Conservation (phyloP, 495 filamentous ascomycete species). For the Hypomontagnella submonticulosa region DNA sequence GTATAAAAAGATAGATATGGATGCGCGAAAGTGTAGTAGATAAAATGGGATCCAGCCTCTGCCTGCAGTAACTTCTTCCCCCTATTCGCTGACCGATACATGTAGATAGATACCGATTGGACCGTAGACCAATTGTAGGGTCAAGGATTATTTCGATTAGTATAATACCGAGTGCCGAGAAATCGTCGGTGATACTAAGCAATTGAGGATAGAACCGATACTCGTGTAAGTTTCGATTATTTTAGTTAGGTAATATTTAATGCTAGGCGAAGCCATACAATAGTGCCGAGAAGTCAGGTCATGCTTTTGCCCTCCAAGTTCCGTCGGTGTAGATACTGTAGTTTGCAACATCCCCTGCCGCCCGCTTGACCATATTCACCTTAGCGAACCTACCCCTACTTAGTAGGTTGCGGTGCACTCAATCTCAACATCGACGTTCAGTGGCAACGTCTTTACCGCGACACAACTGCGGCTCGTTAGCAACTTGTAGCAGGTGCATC, state of each 20-base stretch:
- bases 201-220: background rate
- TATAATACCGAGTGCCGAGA: no score
- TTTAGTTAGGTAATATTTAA: background rate
- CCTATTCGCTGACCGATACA: no score
- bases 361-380: background rate
- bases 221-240: background rate
- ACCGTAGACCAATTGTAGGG: no score
- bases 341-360: background rate
- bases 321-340: background rate
- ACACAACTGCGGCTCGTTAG: constrained; percentile 71
- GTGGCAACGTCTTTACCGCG: constrained; percentile 79
- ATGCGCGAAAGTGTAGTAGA: no score
- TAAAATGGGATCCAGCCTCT: no score
- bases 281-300: background rate
- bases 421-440: constrained; percentile 81
- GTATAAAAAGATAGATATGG: background rate
- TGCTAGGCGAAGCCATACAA: background rate
- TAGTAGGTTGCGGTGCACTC: constrained; percentile 66
- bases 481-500: background rate
- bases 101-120: no score
- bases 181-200: no score
- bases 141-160: no score
- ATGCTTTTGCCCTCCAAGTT: background rate
- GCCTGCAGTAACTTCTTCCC: no score
- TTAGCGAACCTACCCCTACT: constrained; percentile 23